Percentiles rank a stretch among this genome's conserved stretches.
Conservation (phyloP, 2,329 filamentous ascomycete species). For the Fusarium kyushuense region DNA sequence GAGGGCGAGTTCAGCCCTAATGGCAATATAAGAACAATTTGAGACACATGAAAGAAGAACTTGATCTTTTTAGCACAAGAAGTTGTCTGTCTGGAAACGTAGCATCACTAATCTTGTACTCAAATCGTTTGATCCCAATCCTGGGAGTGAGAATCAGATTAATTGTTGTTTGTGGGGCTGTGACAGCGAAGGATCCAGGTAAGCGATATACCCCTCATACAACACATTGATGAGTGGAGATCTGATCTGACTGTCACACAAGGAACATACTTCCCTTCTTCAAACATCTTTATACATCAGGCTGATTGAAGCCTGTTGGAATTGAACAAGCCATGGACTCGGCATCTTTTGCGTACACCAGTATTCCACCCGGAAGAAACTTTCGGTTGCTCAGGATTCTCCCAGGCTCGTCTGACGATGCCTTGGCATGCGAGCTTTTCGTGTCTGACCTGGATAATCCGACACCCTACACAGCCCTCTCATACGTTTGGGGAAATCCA, state of each 20-base stretch:
- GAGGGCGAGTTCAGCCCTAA: no score
- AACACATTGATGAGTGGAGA: neutral
- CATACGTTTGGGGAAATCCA: neutral
- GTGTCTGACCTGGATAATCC: slow-evolving; percentile 1
- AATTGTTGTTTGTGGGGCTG: neutral
- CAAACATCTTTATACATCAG: accelerated
- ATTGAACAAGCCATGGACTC: neutral
- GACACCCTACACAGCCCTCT: slow-evolving; percentile 7
- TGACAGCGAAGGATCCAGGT: neutral
- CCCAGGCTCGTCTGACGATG: neutral
- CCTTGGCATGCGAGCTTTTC: slow-evolving; percentile 10
- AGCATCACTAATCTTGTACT: no score
- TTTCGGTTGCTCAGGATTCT: slow-evolving; percentile 3
- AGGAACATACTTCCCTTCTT: neutral
- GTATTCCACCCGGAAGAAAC: neutral
- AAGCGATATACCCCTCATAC: neutral
- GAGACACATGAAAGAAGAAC: no score
- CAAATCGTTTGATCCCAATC: neutral
- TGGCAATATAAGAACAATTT: no score
- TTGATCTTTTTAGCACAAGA: neutral
- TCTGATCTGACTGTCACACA: neutral
- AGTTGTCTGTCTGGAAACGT: no score
- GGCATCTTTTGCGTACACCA: neutral
- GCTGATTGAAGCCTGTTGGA: accelerated
- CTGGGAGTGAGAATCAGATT: neutral